phyloP scores from a whole-genome alignment of 2,329 filamentous ascomycete genomes.

The Dendrostoma leiphaemia region DNA sequence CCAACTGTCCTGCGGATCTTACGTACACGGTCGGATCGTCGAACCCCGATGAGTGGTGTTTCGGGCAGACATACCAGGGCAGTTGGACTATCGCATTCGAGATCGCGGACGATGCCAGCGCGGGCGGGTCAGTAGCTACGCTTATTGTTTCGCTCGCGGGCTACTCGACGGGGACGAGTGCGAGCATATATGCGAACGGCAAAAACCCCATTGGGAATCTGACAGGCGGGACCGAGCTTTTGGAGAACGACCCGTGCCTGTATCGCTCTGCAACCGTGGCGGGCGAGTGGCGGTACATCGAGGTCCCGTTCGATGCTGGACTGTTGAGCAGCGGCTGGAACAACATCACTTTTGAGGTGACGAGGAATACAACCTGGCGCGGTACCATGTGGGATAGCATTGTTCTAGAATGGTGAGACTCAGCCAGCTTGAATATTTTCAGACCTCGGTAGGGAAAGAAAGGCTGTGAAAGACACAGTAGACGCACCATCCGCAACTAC shows the following conservation, averaged over 20 bases:
- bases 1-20: conserved; percentile 41
- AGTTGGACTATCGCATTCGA: conserved; percentile 35
- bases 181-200: conserved; percentile 36
- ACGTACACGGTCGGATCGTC: conserved; percentile 40
- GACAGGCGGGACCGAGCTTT: conserved; percentile 27
- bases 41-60: conserved; percentile 44
- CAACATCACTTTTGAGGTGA: conserved; percentile 24
- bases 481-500: too few species aligned
- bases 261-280: conserved; percentile 46
- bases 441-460: too few species aligned
- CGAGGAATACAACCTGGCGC: conserved; percentile 25
- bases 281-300: conserved; percentile 45
- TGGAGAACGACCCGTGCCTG: conserved; percentile 42
- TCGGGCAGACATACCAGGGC: conserved; percentile 39
- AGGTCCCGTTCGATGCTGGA: conserved; percentile 30
- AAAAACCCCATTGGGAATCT: conserved; percentile 38
- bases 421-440: too few species aligned
- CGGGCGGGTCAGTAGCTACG: conserved; percentile 26
- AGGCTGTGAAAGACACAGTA: too few species aligned
- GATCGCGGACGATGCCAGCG: conserved; percentile 6
- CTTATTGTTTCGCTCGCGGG: conserved; percentile 42
- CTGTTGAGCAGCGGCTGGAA: conserved; percentile 23
- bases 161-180: conserved; percentile 46
- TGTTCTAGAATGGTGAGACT: conserved; percentile 24
- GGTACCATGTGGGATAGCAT: conserved; percentile 28